Percentiles rank a stretch among this genome's conserved stretches.
phyloP scores from a whole-genome alignment of 2,329 filamentous ascomycete genomes.

The Fusarium nelsonii region DNA sequence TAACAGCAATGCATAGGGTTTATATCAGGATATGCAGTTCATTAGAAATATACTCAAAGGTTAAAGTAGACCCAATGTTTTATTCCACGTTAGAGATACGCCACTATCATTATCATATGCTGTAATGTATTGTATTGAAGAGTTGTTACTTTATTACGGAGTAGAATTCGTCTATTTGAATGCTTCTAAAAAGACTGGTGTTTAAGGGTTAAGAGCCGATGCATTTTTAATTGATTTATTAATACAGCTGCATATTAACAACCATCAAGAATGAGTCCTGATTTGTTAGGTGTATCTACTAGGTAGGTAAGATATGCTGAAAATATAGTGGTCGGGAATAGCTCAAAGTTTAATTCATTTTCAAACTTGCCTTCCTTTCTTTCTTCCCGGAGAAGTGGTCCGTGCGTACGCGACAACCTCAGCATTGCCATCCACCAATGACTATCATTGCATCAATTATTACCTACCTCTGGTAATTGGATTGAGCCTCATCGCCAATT shows the following conservation, averaged over 20 bases:
- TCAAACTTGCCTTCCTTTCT: conserved; percentile 23
- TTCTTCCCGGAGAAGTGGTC: conserved; percentile 17
- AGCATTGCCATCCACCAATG: conserved; percentile 40
- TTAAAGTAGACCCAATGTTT: too few species aligned
- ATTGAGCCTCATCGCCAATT: conserved; percentile 24
- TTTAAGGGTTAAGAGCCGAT: neutral
- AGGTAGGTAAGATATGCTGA: neutral
- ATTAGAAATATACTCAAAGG: too few species aligned
- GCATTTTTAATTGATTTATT: neutral
- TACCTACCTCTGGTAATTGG: conserved; percentile 1
- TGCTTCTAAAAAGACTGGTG: too few species aligned
- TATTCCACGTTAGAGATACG: too few species aligned
- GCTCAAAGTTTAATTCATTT: conserved; percentile 36
- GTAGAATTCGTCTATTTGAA: too few species aligned
- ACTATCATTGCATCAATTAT: conserved; percentile 37
- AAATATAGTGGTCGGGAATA: neutral
- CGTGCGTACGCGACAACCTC: conserved; percentile 44
- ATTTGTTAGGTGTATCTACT: neutral
- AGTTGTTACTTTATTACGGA: too few species aligned
- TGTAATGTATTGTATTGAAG: too few species aligned
- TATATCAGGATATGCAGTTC: too few species aligned
- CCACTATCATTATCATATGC: too few species aligned
- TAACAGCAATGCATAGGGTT: too few species aligned
- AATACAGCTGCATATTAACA: neutral
- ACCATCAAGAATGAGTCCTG: neutral